Percentiles rank a stretch among this genome's conserved stretches.
Conservation (phyloP, 345 rosid genomes). For the Brassica carinata region DNA sequence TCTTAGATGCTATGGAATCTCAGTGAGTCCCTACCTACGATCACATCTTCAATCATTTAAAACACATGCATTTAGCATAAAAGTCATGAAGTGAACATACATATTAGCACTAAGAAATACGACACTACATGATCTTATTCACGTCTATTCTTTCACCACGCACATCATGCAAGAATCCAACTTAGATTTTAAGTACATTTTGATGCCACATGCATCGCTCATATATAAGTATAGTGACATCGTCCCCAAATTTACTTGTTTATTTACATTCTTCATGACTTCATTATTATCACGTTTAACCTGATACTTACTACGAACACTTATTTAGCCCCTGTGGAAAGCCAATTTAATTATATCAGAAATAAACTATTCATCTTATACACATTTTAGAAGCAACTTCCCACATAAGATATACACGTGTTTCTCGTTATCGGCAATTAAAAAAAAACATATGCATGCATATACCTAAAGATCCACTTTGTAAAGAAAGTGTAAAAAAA, state of each 20-base stretch:
- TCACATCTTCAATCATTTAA: slow-evolving; percentile 40
- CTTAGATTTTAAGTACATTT: not conserved
- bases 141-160: not conserved
- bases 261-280: not conserved
- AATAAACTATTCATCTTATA: not conserved
- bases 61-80: slow-evolving; percentile 30
- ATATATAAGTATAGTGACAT: not conserved
- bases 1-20: slow-evolving; percentile 35
- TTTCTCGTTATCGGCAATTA: slow-evolving; percentile 16
- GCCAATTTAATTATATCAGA: not conserved
- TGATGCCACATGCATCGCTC: not conserved
- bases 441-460: not conserved
- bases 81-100: not conserved
- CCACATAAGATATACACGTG: slow-evolving; percentile 21
- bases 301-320: not conserved
- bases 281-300: not conserved
- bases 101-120: not conserved
- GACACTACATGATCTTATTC: not conserved
- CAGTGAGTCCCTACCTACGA: slow-evolving; percentile 35
- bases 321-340: not conserved
- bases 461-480: slow-evolving; percentile 23
- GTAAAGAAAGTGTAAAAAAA: not conserved
- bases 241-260: not conserved
- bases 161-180: not conserved
- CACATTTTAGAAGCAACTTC: slow-evolving; percentile 6